These are phyloP conservation scores for Fulvia fulva DNA, from an alignment of 2,329 filamentous ascomycete species.

Conservation along the genomic window DNA sequence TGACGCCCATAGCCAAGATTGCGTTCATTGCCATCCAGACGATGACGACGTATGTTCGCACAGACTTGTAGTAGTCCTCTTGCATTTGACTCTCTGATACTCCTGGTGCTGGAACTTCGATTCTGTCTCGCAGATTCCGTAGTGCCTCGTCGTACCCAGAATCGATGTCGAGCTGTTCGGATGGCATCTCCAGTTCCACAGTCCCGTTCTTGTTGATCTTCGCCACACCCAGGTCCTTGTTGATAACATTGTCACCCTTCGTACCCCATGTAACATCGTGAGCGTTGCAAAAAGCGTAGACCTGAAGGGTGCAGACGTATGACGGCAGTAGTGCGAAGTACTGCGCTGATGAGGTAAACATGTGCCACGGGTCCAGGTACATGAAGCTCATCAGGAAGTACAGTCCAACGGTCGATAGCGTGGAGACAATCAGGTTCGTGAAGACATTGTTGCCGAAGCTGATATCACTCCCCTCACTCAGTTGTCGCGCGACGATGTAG, in stretches of 20 bases:
- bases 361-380: conserved; percentile 98
- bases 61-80: conserved; percentile 97
- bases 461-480: conserved; percentile 49
- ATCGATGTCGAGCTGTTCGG: conserved; percentile 96
- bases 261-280: conserved; percentile 99
- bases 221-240: conserved; percentile 86
- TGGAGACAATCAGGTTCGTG: conserved; percentile 88
- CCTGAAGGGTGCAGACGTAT: conserved; percentile 96
- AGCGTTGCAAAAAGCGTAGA: conserved; percentile 98
- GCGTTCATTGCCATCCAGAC: conserved; percentile 91
- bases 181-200: conserved; percentile 96
- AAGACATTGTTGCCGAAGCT: conserved; percentile 81
- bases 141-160: conserved; percentile 95
- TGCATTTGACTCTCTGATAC: conserved; percentile 77
- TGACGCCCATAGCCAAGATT: conserved; percentile 87
- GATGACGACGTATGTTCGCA: conserved; percentile 96
- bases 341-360: conserved; percentile 86
- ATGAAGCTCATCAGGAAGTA: conserved; percentile 97
- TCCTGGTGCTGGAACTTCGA: conserved; percentile 67
- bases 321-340: conserved; percentile 89
- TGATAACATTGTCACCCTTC: conserved; percentile 93
- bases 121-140: conserved; percentile 86
- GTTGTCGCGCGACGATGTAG: conserved; percentile 83
- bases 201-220: conserved; percentile 63
- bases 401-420: conserved; percentile 82